These are phyloP conservation scores for Podospora australis DNA, from an alignment of 495 filamentous ascomycete species.

Conservation along the genomic window DNA sequence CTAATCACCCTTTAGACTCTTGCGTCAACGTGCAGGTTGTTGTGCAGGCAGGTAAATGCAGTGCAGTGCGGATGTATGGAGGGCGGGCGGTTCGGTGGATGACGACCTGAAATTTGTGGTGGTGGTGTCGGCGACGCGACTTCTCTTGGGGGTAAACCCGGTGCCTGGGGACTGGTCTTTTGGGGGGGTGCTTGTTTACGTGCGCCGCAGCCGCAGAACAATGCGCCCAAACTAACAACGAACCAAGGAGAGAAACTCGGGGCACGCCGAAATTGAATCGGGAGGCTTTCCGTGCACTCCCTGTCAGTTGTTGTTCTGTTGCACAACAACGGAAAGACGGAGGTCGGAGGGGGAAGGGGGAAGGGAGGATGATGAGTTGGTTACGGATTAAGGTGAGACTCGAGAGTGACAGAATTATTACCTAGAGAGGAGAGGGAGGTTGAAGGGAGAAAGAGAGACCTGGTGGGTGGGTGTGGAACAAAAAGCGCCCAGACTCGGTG, in stretches of 20 bases:
- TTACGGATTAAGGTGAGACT: too few relatives aligned
- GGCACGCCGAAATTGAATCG: constrained; percentile 8
- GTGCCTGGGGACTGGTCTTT: not conserved
- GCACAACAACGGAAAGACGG: too few relatives aligned
- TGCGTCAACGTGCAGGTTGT: constrained; percentile 12
- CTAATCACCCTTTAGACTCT: not conserved
- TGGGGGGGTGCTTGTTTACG: constrained; percentile 19
- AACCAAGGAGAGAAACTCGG: constrained; percentile 2
- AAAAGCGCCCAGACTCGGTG: too few relatives aligned
- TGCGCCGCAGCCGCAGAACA: constrained; percentile 20
- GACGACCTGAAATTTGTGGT: too few relatives aligned
- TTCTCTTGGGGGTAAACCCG: not conserved
- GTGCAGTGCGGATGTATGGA: not conserved
- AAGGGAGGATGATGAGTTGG: too few relatives aligned
- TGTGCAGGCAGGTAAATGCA: not conserved
- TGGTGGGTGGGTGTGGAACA: too few relatives aligned
- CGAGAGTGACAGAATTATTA: too few relatives aligned
- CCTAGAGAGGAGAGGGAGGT: too few relatives aligned
- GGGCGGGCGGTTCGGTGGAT: too few relatives aligned
- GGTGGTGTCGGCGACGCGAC: constrained; percentile 7
- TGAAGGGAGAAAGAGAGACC: too few relatives aligned
- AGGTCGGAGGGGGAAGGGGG: not conserved
- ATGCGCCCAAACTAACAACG: constrained; percentile 11
- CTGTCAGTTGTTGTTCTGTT: too few relatives aligned
- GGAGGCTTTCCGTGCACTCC: not conserved